These are phyloP conservation scores for Neoboletus magnificus DNA, from an alignment of 768 basidiomycete species.

Conservation along the genomic window DNA sequence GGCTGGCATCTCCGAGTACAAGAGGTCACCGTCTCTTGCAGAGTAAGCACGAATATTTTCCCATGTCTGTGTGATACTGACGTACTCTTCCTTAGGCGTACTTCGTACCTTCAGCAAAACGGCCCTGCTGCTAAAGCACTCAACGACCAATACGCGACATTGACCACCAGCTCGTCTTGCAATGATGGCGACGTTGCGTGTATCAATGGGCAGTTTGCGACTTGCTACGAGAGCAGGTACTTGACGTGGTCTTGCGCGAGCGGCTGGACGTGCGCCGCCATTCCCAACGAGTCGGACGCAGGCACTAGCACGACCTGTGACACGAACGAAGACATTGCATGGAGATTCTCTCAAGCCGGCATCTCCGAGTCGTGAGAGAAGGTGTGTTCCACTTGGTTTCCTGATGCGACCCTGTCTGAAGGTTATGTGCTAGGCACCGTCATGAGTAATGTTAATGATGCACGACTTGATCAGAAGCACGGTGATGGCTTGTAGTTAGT, in stretches of 20 bases:
- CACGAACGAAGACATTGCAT: conserved; percentile 14
- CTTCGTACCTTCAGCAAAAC: conserved; percentile 21
- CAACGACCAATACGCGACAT: conserved; percentile 19
- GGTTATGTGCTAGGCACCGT: background rate
- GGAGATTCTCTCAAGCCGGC: conserved; percentile 18
- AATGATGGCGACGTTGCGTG: conserved; percentile 18
- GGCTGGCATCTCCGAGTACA: conserved; percentile 14
- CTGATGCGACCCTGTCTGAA: background rate
- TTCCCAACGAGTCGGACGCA: conserved; percentile 18
- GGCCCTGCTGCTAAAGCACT: conserved; percentile 23
- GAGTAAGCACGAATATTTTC: background rate
- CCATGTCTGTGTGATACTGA: background rate
- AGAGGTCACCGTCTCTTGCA: background rate
- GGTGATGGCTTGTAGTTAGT: conserved; percentile 6
- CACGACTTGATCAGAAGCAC: conserved; percentile 4
- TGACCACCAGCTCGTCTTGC: conserved; percentile 19
- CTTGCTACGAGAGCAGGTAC: conserved; percentile 14
- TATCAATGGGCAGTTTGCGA: conserved; percentile 16
- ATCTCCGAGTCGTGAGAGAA: conserved; percentile 13
- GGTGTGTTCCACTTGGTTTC: background rate
- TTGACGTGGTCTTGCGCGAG: conserved; percentile 10
- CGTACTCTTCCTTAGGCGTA: conserved; percentile 6
- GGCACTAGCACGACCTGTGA: conserved; percentile 22
- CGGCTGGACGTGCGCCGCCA: conserved; percentile 19
- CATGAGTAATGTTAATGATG: background rate